These are phyloP conservation scores for Alternaria longipes DNA, from an alignment of 2,329 filamentous ascomycete genomes.

Conservation along the genomic window DNA sequence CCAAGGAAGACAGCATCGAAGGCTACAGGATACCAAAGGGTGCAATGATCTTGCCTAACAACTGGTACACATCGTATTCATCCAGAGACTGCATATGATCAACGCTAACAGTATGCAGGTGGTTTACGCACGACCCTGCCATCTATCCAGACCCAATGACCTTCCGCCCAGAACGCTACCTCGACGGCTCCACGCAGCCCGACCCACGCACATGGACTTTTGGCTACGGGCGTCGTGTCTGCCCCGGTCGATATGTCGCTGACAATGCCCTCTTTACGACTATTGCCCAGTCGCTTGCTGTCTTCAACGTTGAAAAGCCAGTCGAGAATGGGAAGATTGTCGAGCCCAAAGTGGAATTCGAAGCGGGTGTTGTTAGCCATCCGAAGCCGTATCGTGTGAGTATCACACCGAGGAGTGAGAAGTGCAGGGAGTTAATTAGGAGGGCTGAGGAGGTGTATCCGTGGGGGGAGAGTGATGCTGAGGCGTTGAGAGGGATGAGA, in stretches of 20 bases:
- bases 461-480: slow-evolving; percentile 53
- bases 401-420: slow-evolving; percentile 48
- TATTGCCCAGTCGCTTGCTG: slow-evolving; percentile 57
- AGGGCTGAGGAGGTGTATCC: slow-evolving; percentile 49
- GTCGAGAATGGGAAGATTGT: slow-evolving; percentile 52
- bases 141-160: slow-evolving; percentile 50
- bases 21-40: slow-evolving; percentile 56
- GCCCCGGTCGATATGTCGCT: slow-evolving; percentile 55
- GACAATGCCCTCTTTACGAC: slow-evolving; percentile 55
- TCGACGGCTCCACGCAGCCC: slow-evolving; percentile 47
- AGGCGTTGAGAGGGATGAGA: slow-evolving; percentile 24
- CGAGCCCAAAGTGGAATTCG: slow-evolving; percentile 49
- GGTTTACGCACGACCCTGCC: slow-evolving; percentile 53
- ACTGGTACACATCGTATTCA: slow-evolving; percentile 45
- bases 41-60: slow-evolving; percentile 49
- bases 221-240: slow-evolving; percentile 57
- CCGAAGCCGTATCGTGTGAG: slow-evolving; percentile 48
- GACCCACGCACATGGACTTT: slow-evolving; percentile 51
- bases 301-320: slow-evolving; percentile 56
- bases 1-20: slow-evolving; percentile 50
- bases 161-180: slow-evolving; percentile 59
- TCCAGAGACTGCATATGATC: no score
- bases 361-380: slow-evolving; percentile 51
- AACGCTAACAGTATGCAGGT: slow-evolving; percentile 37
- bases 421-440: slow-evolving; percentile 46